Evolutionary conservation across 768 basidiomycete species (phyloP), one percentile per base, ranked within the genome.

Genomic region (Suillus variegatus): DNA sequence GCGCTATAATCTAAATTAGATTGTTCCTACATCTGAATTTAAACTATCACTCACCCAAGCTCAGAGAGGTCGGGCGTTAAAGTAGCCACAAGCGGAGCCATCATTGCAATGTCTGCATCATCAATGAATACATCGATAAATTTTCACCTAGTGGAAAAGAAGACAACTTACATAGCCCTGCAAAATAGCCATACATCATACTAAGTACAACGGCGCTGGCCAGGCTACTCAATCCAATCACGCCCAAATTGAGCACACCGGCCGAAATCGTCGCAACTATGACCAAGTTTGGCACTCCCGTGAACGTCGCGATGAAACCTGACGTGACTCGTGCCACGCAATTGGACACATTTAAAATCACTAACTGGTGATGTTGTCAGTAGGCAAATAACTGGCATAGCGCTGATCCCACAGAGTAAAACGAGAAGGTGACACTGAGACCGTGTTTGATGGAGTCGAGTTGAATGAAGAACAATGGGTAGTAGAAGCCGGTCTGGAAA

Each of bases 381-480:
- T 35, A 20, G 32, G 65, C 4, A 10, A 25, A 14, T n/a, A 12
- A 35, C 4, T 41, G 18, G n/a, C 20, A 38, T 36, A 46, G 36
- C 3, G 41, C 40, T 25, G 46, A 51, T 22, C 76, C 22, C 65
- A 85, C 85, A 35, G 78, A 79, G 67, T 85, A 85, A 66, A 86
- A 86, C 0, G 85, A 82, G 4, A 86, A 71, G 36, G 69, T 71
- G 10, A 77, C 70, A 36, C 73, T 71, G 28, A 85, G 74, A 2
- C 82, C 82, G 60, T 82, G 82, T 55, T 77, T 77, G 22, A 83
- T 78, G 2, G 85, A 79, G 55, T 82, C 79, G 9, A 86, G 72
- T 67, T 87, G 86, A 18, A 86, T 69, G 69, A 82, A 86, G 72
- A 84, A 86, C 25, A 83, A 77, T 0, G 84, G 83, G 55, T 80